Base-by-base conservation (phyloP, 225 moss, liverwort and hornwort species). In the Polytrichum commune region DNA sequence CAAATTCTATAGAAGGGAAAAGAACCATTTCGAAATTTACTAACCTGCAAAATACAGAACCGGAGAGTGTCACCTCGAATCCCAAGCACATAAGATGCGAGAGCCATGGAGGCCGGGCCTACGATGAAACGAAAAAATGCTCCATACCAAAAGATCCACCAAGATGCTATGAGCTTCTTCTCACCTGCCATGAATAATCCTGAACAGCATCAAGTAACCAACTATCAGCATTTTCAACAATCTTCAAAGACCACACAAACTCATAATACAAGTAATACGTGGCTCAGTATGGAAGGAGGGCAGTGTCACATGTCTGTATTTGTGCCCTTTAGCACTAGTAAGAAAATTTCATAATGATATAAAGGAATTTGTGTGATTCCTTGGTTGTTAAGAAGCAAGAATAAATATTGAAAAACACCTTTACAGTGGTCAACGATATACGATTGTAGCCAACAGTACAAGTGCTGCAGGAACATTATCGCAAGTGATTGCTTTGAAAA, bases 1-100 rank as follows among this genome's bases (percentile, higher is more conserved):
- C 25, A 60, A 60, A 25, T 53, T 4, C 55, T 5, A 23, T 19
- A 22, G 23, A 5, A 53, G 25, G 19, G 0, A 24, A 22, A 19
- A 29, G 2, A 8, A 4, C 1, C 69, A 5, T 1, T 63, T 5
- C 1, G 63, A 28, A 63, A 28, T 24, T 63, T 54, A 53, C 66
- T 55, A n/a, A 90, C 92, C 81, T 92, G 92, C 46, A 89, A 29
- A 61, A 90, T 5, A 20, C 85, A 65, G 69, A 92, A 88, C 1
- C 72, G 82, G 30, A 90, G 75, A 16, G 67, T 60, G 25, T 83
- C 72, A 4, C 90, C 82, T 6, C 82, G 76, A 0, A 88, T 0
- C 20, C 84, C 83, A 16, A 86, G 65, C 19, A 79, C 20, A 5
- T 77, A 73, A 10, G 85, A 75, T 24, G 69, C 79, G 5, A 90